A percentile compares a stretch with the other conserved stretches of the same genome.
Conservation (phyloP, 495 filamentous ascomycete species). For the Neurospora intermedia region DNA sequence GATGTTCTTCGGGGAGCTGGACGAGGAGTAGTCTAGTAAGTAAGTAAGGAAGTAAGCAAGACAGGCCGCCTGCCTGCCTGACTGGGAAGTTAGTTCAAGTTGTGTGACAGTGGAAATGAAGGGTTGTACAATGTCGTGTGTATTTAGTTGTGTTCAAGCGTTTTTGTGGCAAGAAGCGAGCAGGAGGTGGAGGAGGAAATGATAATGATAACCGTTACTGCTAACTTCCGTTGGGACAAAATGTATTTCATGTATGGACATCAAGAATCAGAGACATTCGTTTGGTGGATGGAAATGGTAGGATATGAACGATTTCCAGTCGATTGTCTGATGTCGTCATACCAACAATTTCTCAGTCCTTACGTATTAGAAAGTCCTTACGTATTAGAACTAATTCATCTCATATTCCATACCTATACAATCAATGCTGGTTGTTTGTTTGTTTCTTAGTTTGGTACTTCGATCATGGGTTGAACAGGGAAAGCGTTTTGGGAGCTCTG, state of each 20-base stretch:
- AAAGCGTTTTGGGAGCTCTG: too few species aligned
- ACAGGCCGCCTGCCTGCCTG: too few species aligned
- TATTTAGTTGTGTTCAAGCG: not conserved
- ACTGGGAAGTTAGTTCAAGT: not conserved
- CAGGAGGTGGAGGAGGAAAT: not conserved
- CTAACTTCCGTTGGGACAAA: not conserved
- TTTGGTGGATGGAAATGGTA: not conserved
- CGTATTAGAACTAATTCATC: too few species aligned
- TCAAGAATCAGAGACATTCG: not conserved
- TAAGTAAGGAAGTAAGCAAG: not conserved
- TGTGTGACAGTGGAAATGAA: not conserved
- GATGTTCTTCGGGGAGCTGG: not conserved
- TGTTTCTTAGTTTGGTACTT: too few species aligned
- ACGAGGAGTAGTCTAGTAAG: not conserved
- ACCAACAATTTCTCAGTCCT: too few species aligned
- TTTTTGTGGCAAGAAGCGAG: not conserved
- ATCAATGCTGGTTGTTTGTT: too few species aligned
- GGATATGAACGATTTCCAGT: too few species aligned
- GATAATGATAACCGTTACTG: not conserved
- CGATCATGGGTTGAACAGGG: too few species aligned
- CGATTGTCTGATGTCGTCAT: too few species aligned
- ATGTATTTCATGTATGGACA: too few species aligned
- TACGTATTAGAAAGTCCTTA: too few species aligned
- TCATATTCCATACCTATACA: too few species aligned
- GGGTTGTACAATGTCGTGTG: not conserved